A percentile compares a stretch with the other conserved stretches of the same genome.
phyloP scores from a whole-genome alignment of 768 basidiomycete genomes.

The Clathrus columnatus region DNA sequence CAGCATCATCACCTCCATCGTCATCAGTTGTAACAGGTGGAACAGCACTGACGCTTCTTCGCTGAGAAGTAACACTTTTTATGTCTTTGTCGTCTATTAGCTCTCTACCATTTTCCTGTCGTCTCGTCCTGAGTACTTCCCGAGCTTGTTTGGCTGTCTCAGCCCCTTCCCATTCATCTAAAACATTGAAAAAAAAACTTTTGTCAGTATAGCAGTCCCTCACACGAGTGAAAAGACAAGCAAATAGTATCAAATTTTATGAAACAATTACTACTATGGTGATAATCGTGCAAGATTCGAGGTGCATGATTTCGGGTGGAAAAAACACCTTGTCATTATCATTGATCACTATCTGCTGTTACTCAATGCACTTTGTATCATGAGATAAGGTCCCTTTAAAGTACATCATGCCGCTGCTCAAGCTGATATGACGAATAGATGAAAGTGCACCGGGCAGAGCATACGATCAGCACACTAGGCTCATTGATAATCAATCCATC shows the following conservation, averaged over 20 bases:
- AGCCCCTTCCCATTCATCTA: constrained; percentile 69
- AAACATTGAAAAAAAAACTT: constrained; percentile 18
- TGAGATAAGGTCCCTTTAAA: not conserved
- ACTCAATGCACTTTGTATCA: not conserved
- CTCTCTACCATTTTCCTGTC: no score
- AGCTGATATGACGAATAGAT: not conserved
- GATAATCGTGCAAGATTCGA: not conserved
- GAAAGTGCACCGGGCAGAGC: not conserved
- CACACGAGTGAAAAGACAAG: constrained; percentile 13
- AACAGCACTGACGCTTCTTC: not conserved
- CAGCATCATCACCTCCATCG: constrained; percentile 19
- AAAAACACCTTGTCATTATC: no score
- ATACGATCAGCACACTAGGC: not conserved
- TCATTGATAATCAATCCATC: not conserved
- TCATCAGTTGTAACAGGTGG: constrained; percentile 15
- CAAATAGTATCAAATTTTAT: constrained; percentile 8
- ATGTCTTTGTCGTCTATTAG: no score
- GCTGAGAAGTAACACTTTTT: not conserved
- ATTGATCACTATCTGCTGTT: not conserved
- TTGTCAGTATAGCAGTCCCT: constrained; percentile 19
- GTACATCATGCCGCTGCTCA: not conserved
- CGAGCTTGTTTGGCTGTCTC: constrained; percentile 44
- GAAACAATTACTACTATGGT: not conserved
- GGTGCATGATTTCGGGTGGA: not conserved
- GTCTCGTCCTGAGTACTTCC: constrained; percentile 10